Conservation (phyloP, 352 stramenopile species). For the Phytophthora pini region DNA sequence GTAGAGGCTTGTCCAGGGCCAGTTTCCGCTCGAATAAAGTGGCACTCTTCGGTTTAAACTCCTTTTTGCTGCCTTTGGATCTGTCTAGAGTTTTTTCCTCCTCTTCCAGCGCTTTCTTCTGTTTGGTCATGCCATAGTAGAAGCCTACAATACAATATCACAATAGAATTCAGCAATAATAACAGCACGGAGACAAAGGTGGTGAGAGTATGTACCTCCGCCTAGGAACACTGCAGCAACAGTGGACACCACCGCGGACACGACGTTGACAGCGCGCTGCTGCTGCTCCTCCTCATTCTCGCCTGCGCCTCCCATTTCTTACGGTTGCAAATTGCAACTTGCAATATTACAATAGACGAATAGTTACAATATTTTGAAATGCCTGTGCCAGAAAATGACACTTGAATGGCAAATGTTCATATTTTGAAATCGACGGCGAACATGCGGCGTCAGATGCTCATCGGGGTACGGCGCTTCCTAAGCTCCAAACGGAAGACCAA, state of each 20-base stretch:
- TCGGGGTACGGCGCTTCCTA: conserved; percentile 18
- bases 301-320: conserved; percentile 20
- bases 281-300: conserved; percentile 24
- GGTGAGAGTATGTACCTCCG: conserved; percentile 37
- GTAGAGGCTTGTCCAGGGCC: conserved; percentile 45
- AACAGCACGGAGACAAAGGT: not conserved
- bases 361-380: not conserved
- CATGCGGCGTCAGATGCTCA: conserved; percentile 11
- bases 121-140: conserved; percentile 63
- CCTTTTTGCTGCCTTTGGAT: conserved; percentile 20
- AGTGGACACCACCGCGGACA: conserved; percentile 41
- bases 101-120: conserved; percentile 43
- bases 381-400: not conserved
- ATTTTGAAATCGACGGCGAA: conserved; percentile 4
- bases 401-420: not conserved
- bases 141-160: conserved; percentile 53
- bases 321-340: no score
- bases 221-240: conserved; percentile 49
- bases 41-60: conserved; percentile 30
- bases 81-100: conserved; percentile 39
- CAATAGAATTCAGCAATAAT: conserved; percentile 12
- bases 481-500: conserved; percentile 23
- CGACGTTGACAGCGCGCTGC: conserved; percentile 25
- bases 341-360: not conserved
- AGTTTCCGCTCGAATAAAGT: conserved; percentile 52